phyloP scores from a whole-genome alignment of 2,329 filamentous ascomycete genomes.

The Apiospora hydei region DNA sequence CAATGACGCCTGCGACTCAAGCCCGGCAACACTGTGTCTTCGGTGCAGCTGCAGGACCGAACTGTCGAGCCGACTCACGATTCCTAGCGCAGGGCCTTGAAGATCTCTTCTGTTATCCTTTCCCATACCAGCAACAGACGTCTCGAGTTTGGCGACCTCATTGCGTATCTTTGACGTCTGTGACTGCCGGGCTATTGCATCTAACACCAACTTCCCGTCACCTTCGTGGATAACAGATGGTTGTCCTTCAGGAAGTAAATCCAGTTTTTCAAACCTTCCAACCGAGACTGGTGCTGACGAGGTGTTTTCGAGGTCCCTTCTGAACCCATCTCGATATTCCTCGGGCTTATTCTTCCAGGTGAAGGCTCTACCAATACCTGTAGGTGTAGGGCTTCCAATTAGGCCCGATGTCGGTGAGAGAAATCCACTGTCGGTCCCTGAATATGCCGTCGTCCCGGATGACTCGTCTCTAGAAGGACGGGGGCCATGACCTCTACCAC shows the following conservation, averaged over 20 bases:
- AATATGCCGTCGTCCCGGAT: slow-evolving; percentile 44
- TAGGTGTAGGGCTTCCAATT: slow-evolving; percentile 43
- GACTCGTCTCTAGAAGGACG: slow-evolving; percentile 67
- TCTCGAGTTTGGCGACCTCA: slow-evolving; percentile 48
- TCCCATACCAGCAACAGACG: slow-evolving; percentile 65
- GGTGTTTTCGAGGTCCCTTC: slow-evolving; percentile 39
- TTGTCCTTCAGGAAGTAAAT: background rate
- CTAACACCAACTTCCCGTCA: slow-evolving; percentile 28
- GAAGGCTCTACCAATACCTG: slow-evolving; percentile 58
- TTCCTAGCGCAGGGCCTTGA: slow-evolving; percentile 58
- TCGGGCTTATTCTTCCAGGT: slow-evolving; percentile 71
- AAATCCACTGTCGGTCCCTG: slow-evolving; percentile 45
- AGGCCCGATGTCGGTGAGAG: slow-evolving; percentile 46
- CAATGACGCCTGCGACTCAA: slow-evolving; percentile 39
- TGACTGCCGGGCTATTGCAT: slow-evolving; percentile 34
- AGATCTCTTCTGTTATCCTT: slow-evolving; percentile 64
- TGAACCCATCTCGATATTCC: slow-evolving; percentile 58
- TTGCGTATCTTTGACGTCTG: slow-evolving; percentile 33
- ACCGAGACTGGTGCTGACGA: slow-evolving; percentile 26
- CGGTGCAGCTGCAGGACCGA: slow-evolving; percentile 63
- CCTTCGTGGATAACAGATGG: slow-evolving; percentile 27
- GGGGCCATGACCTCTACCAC: slow-evolving; percentile 57
- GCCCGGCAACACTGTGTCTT: slow-evolving; percentile 63
- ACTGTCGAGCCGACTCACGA: slow-evolving; percentile 53
- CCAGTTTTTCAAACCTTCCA: background rate